phyloP scores from a whole-genome alignment of 805 yeast genomes.

The Metschnikowia amazonensis region DNA sequence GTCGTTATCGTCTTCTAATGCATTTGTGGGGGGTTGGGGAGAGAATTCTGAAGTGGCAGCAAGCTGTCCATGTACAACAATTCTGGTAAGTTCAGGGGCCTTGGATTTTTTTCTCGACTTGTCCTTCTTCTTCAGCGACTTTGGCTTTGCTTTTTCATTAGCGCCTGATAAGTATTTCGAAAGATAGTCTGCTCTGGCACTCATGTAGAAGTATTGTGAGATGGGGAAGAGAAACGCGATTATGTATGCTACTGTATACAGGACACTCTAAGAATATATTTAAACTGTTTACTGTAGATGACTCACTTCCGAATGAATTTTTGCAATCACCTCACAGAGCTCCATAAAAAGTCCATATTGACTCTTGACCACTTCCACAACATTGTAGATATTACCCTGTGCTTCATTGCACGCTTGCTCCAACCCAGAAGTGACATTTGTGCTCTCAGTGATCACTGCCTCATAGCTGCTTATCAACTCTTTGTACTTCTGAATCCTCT shows the following conservation, averaged over 20 bases:
- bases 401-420: conserved; percentile 38
- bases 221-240: not conserved
- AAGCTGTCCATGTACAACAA: conserved; percentile 13
- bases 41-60: not conserved
- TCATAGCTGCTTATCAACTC: conserved; percentile 53
- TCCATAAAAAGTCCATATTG: conserved; percentile 73
- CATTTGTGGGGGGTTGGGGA: not conserved
- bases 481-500: conserved; percentile 49
- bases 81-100: not conserved
- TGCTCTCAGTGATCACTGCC: conserved; percentile 58
- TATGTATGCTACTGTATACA: not conserved
- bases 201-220: conserved; percentile 4
- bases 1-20: conserved; percentile 9
- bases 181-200: conserved; percentile 31
- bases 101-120: conserved; percentile 12
- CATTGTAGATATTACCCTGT: conserved; percentile 39
- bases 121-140: conserved; percentile 8
- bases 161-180: conserved; percentile 26
- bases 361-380: conserved; percentile 59
- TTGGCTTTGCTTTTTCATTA: conserved; percentile 18
- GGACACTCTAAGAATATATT: not conserved
- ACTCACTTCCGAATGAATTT: conserved; percentile 47
- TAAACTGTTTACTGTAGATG: conserved; percentile 1
- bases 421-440: conserved; percentile 45
- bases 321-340: conserved; percentile 69